Evolutionary conservation across 2,329 filamentous ascomycete species (phyloP).

Genomic region (Calonectria leucothoes): DNA sequence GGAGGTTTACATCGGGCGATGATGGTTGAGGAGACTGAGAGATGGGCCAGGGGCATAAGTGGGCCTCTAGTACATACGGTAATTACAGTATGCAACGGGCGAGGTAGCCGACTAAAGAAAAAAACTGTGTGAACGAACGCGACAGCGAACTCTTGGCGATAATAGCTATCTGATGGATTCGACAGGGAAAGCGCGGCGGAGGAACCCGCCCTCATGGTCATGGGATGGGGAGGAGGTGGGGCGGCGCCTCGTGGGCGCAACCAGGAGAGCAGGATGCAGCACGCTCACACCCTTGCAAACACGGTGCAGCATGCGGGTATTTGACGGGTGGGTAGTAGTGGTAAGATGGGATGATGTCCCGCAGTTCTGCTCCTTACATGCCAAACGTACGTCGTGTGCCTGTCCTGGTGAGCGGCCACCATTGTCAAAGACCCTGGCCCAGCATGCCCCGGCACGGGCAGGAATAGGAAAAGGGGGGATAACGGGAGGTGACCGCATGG

Average conservation of each 20-base stretch:
- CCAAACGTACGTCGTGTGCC: conserved; percentile 16
- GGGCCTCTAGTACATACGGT: conserved; percentile 18
- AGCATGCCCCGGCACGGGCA: conserved; percentile 12
- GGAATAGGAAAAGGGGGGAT: conserved; percentile 16
- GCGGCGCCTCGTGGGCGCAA: conserved; percentile 12
- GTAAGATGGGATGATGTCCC: conserved; percentile 16
- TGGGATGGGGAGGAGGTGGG: conserved; percentile 6
- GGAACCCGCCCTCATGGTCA: not conserved
- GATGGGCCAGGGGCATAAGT: conserved; percentile 13
- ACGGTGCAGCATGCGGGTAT: not conserved
- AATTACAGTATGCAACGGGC: conserved; percentile 8
- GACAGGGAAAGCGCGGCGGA: conserved; percentile 8
- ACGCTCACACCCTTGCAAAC: conserved; percentile 12
- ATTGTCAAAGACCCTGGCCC: not conserved
- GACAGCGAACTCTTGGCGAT: conserved; percentile 2
- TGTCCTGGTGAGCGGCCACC: conserved; percentile 21
- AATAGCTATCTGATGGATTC: conserved; percentile 6
- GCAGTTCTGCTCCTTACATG: not conserved
- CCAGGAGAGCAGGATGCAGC: conserved; percentile 3
- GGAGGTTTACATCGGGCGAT: not conserved
- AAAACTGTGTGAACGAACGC: not conserved
- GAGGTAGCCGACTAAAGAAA: conserved; percentile 6
- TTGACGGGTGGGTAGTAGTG: conserved; percentile 13
- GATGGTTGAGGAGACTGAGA: not conserved
- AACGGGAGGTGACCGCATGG: not conserved